Conservation (phyloP, 805 yeast species). For the Ogataea salicorniae region DNA sequence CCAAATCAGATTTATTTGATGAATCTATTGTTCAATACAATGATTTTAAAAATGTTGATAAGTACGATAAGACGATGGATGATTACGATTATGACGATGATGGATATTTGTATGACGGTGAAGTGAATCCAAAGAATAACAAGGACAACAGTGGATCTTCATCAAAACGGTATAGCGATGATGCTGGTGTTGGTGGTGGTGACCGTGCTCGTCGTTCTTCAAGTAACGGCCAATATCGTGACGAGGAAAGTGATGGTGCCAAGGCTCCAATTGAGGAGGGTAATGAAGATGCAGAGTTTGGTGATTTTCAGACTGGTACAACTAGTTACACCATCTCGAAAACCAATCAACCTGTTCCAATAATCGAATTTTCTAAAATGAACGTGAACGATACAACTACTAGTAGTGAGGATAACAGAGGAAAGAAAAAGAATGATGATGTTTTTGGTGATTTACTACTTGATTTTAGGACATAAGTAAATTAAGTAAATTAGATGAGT, state of each 20-base stretch:
- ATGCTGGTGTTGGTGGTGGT: too few species aligned
- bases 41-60: too few species aligned
- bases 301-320: slow-evolving; percentile 17
- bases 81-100: too few species aligned
- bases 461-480: slow-evolving; percentile 5
- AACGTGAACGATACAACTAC: background rate
- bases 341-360: too few species aligned
- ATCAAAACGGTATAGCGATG: too few species aligned
- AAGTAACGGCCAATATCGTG: background rate
- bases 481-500: too few species aligned
- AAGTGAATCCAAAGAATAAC: too few species aligned
- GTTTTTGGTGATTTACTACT: slow-evolving; percentile 9
- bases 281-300: slow-evolving; percentile 22
- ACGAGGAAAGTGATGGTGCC: background rate
- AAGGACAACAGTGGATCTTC: too few species aligned
- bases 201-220: background rate
- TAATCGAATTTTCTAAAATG: background rate
- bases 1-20: background rate
- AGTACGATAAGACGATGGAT: too few species aligned
- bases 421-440: slow-evolving; percentile 3
- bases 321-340: background rate
- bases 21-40: background rate
- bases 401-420: background rate
- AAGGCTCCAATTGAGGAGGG: slow-evolving; percentile 2
- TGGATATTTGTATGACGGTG: too few species aligned